phyloP scores from a whole-genome alignment of 2,329 filamentous ascomycete genomes.

The Hirsutella minnesotensis region DNA sequence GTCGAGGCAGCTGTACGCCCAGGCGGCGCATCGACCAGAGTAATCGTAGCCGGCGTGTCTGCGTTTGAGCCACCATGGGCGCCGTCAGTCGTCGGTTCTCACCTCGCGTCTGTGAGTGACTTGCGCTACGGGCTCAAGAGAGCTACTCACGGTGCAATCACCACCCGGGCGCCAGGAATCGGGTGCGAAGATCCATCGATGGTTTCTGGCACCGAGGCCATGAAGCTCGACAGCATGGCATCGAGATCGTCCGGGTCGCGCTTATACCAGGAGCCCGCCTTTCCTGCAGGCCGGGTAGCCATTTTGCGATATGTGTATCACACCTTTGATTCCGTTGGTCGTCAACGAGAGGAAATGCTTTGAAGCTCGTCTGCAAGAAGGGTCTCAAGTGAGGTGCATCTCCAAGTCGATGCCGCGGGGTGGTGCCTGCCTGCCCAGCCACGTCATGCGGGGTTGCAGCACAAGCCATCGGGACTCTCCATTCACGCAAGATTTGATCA shows the following conservation, averaged over 20 bases:
- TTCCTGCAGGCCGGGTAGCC: constrained; percentile 40
- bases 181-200: constrained; percentile 52
- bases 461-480: too few species aligned
- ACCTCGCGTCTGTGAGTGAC: too few species aligned
- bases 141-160: constrained; percentile 78
- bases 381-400: too few species aligned
- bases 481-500: too few species aligned
- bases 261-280: constrained; percentile 85
- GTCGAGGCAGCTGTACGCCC: constrained; percentile 85
- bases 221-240: constrained; percentile 59
- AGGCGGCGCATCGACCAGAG: constrained; percentile 84
- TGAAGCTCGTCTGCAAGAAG: too few species aligned
- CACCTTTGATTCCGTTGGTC: too few species aligned
- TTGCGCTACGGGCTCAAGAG: too few species aligned
- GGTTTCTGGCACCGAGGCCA: constrained; percentile 56
- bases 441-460: constrained; percentile 6
- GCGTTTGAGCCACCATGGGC: not conserved
- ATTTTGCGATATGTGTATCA: constrained; percentile 3
- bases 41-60: constrained; percentile 92
- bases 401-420: not conserved
- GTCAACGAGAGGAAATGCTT: too few species aligned
- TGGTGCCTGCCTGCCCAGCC: constrained; percentile 3
- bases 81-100: too few species aligned
- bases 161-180: constrained; percentile 60
- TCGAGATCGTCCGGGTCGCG: constrained; percentile 47